phyloP scores from a whole-genome alignment of 2,329 filamentous ascomycete genomes.

The Dryadomyces quercivorus region DNA sequence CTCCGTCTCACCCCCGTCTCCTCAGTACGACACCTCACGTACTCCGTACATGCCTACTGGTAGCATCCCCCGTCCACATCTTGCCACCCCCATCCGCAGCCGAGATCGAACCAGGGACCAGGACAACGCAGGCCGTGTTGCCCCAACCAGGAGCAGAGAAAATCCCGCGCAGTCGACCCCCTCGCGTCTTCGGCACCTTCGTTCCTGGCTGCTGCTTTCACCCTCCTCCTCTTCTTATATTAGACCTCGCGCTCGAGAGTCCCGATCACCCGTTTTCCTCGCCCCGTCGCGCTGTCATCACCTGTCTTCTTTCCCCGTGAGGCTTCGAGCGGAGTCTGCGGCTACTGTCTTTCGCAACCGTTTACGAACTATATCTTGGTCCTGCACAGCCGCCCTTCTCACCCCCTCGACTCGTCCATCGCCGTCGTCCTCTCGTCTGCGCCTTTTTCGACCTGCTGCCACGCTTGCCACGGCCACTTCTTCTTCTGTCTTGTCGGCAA shows the following conservation, averaged over 20 bases:
- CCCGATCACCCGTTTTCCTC: slow-evolving; percentile 2
- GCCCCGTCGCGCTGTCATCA: background rate
- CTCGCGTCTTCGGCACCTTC: background rate
- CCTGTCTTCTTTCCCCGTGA: background rate
- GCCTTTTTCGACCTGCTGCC: background rate
- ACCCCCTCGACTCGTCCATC: no score
- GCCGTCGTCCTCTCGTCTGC: no score
- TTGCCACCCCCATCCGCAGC: background rate
- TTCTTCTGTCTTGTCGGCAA: background rate
- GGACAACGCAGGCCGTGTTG: no score
- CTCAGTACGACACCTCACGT: background rate
- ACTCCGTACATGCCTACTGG: no score
- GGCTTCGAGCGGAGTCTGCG: background rate
- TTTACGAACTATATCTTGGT: background rate
- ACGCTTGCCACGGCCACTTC: background rate
- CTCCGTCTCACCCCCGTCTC: no score
- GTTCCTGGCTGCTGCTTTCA: background rate
- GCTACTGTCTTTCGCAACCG: background rate
- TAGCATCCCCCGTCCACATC: background rate
- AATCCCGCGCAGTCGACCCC: background rate
- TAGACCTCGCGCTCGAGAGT: background rate
- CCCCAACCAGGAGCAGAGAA: background rate
- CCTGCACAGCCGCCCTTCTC: no score
- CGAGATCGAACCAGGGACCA: background rate
- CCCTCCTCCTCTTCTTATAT: background rate